These are phyloP conservation scores for Patellifolia procumbens DNA, from an alignment of 179 eudicot species.

Conservation along the genomic window DNA sequence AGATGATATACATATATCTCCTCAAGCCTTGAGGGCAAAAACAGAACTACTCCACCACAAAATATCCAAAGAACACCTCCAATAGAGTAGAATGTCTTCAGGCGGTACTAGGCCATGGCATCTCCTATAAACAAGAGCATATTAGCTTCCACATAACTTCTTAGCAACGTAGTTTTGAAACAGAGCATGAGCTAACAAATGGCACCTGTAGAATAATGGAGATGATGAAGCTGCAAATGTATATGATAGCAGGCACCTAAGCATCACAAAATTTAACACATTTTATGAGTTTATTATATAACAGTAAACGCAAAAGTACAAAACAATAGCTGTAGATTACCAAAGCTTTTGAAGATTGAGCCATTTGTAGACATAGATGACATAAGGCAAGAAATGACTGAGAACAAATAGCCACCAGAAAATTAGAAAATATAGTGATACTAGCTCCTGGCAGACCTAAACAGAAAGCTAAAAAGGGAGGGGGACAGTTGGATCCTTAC, in stretches of 20 bases:
- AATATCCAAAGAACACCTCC: constrained; percentile 87
- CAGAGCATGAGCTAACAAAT: background rate
- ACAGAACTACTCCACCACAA: constrained; percentile 63
- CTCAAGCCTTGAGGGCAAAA: constrained; percentile 60
- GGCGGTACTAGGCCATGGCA: constrained; percentile 68
- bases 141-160: background rate
- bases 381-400: constrained; percentile 95
- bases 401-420: constrained; percentile 2
- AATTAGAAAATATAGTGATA: constrained; percentile 7
- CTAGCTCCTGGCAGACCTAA: background rate
- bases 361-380: constrained; percentile 84
- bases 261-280: constrained; percentile 12
- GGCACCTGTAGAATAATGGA: constrained; percentile 83
- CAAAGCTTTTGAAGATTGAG: constrained; percentile 87
- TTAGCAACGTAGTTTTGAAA: background rate
- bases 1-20: constrained; percentile 59
- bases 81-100: constrained; percentile 61
- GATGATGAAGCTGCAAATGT: constrained; percentile 76
- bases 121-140: constrained; percentile 49
- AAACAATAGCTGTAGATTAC: constrained; percentile 36
- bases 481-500: background rate
- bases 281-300: constrained; percentile 12
- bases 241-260: constrained; percentile 92
- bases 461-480: too few relatives aligned
- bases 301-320: constrained; percentile 9